Evolutionary conservation across 1,284 basidiomycete genomes (phyloP), one percentile per base, ranked within the genome.

Genomic region (Heterobasidion parviporum): DNA sequence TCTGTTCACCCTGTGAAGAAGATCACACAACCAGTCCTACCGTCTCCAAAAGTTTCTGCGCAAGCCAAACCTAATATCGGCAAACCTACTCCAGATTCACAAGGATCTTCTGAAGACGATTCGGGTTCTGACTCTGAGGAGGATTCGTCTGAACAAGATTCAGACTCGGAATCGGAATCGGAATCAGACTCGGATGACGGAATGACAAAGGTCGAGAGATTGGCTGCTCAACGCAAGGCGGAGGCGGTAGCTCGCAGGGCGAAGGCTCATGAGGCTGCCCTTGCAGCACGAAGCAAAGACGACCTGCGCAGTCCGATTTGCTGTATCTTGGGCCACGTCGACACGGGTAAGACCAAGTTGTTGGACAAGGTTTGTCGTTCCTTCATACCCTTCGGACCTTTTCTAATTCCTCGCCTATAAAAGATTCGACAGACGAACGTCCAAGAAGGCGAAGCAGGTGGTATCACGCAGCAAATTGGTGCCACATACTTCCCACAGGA

Each of bases 401-500:
- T 41, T 41, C 44, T 16, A 32, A 49, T 46, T 32, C 8, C 18
- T 61, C 9, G 59, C 44, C 41, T 47, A 46, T 35, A 53, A 48
- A 63, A 94, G 93, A 98, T 99, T 69, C 94, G 97, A 65, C 96
- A 99, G 87, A 99, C 96, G 8, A 98, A 98, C 65, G 97, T 99
- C 16, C 96, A 99, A 76, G 96, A 98, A 71, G 97, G 97, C 58
- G 97, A 99, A 81, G 97, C 97, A 1, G 97, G 97, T 68, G 97
- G 97, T 78, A 99, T 99, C 70, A 99, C 97, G 0, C 97, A 99
- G 73, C 97, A 99, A 70, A 99, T 99, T 64, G 97, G 97, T 79
- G 97, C 97, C n/a, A 99, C 97, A 0, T 99, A 97, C 79, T 99
- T 99, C 85, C 97, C 97, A 50, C 87, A 90, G 52, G 91, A 95